A percentile compares a stretch with the other conserved stretches of the same genome.
Conservation (phyloP, 2,329 filamentous ascomycete species). For the Aspergillus sp. region DNA sequence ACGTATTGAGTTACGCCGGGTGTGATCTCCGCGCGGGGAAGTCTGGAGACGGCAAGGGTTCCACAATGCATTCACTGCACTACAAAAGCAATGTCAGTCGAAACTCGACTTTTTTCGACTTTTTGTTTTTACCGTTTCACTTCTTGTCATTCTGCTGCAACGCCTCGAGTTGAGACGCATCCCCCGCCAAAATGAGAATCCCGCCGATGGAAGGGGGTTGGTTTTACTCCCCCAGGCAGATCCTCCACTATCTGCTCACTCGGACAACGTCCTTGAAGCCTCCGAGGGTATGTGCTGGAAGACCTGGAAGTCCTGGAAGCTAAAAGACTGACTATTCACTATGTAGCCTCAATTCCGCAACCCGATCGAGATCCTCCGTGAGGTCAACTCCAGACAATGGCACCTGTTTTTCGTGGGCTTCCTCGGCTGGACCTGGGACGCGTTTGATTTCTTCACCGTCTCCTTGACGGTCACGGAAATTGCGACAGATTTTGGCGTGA, state of each 20-base stretch:
- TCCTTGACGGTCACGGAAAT: neutral
- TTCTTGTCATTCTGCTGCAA: too few species aligned
- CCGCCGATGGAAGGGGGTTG: neutral
- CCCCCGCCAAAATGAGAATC: too few species aligned
- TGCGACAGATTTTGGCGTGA: neutral
- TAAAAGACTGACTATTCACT: too few species aligned
- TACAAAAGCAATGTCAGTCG: too few species aligned
- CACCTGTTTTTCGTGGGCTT: neutral
- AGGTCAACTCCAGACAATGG: neutral
- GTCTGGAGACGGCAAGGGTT: too few species aligned
- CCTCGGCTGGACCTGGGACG: neutral
- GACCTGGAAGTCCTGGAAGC: neutral
- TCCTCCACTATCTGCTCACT: neutral
- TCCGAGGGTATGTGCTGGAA: neutral
- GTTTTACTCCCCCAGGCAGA: neutral
- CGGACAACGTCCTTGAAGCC: neutral
- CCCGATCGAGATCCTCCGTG: neutral
- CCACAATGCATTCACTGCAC: too few species aligned
- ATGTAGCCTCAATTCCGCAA: neutral
- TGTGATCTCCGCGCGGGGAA: too few species aligned
- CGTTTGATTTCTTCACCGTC: neutral
- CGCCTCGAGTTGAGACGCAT: too few species aligned
- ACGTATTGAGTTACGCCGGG: too few species aligned
- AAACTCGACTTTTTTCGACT: too few species aligned
- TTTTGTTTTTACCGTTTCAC: too few species aligned